Evolutionary conservation across 345 rosid genomes (phyloP).

Genomic region (Eucalyptus marginata): DNA sequence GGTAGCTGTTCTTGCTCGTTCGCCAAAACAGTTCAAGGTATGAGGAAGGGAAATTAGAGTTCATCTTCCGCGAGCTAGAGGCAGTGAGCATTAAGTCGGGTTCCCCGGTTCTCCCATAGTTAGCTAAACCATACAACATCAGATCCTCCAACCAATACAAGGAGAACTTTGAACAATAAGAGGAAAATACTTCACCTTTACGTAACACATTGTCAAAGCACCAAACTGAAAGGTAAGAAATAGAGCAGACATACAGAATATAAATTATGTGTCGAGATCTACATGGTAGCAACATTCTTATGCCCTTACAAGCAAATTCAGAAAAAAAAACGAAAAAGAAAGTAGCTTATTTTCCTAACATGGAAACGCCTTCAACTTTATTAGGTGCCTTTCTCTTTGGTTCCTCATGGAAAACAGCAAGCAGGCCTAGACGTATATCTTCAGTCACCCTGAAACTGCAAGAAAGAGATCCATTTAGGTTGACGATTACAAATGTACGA

Average conservation of each 20-base stretch:
- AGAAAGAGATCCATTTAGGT: not conserved
- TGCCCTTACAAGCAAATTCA: not conserved
- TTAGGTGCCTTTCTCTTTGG: not conserved
- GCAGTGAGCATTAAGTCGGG: not conserved
- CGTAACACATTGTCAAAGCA: not conserved
- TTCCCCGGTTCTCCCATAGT: not conserved
- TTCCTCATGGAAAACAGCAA: not conserved
- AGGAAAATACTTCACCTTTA: not conserved
- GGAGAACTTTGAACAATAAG: not conserved
- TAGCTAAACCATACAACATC: not conserved
- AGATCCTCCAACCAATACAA: not conserved
- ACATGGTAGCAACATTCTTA: not conserved
- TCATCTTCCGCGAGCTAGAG: not conserved
- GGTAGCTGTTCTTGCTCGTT: not conserved
- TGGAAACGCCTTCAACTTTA: not conserved
- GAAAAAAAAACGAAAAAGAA: not conserved
- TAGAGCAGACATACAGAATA: not conserved
- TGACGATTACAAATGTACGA: accelerated
- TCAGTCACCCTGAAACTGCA: not conserved
- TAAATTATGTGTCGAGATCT: not conserved
- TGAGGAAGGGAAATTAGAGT: not conserved
- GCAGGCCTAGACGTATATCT: not conserved
- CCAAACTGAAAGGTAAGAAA: not conserved
- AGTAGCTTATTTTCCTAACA: not conserved
- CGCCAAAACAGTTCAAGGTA: not conserved